Percentiles rank a stretch among this genome's conserved stretches.
phyloP scores from a whole-genome alignment of 768 basidiomycete species.

The Russula ochroleuca region DNA sequence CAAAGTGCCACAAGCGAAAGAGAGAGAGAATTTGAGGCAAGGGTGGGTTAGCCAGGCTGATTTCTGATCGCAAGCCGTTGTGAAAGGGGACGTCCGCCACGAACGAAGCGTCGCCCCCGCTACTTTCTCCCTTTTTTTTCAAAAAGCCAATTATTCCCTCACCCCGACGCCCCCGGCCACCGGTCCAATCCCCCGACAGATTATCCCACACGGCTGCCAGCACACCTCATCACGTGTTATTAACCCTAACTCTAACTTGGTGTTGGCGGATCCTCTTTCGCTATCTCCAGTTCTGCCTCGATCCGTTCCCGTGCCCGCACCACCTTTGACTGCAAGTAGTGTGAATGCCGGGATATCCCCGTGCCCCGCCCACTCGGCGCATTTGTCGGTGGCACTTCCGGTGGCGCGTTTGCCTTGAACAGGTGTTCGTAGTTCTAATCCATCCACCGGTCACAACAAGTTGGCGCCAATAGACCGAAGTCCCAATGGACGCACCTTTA shows the following conservation, averaged over 20 bases:
- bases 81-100: conserved; percentile 16
- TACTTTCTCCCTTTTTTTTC: background rate
- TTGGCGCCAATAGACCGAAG: background rate
- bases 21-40: conserved; percentile 15
- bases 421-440: conserved; percentile 86
- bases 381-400: conserved; percentile 44
- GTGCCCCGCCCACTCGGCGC: conserved; percentile 44
- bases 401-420: conserved; percentile 83
- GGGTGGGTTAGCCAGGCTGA: background rate
- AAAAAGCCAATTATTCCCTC: background rate
- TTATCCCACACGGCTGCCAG: background rate
- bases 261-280: conserved; percentile 30
- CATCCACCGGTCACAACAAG: background rate
- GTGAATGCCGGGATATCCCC: conserved; percentile 56
- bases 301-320: conserved; percentile 90
- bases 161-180: background rate
- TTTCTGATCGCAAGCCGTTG: conserved; percentile 22
- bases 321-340: conserved; percentile 97
- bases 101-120: conserved; percentile 15
- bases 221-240: background rate
- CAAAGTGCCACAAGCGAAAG: conserved; percentile 15
- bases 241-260: conserved; percentile 6
- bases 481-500: conserved; percentile 53
- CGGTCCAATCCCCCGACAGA: background rate
- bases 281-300: conserved; percentile 68